These are phyloP conservation scores for Penicillium sp. DNA, from an alignment of 2,329 filamentous ascomycete species.

Conservation along the genomic window DNA sequence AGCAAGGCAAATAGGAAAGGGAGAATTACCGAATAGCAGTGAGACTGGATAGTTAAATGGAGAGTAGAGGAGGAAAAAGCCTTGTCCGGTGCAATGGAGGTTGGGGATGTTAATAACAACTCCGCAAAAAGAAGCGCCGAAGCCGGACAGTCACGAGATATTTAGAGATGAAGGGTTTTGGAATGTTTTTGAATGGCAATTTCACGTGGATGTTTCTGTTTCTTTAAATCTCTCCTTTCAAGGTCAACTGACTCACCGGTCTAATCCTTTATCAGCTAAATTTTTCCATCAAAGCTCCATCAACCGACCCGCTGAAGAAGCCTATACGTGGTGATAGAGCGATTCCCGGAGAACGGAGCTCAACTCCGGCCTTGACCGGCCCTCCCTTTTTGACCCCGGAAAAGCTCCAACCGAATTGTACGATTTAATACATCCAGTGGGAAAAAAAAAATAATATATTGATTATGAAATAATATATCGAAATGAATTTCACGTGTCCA, in stretches of 20 bases:
- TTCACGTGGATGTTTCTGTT: background rate
- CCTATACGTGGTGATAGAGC: conserved; percentile 8
- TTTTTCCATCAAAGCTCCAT: conserved; percentile 8
- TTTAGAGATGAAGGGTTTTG: background rate
- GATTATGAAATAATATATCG: conserved; percentile 1
- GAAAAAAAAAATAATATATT: background rate
- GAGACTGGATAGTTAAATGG: background rate
- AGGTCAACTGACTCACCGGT: conserved; percentile 12
- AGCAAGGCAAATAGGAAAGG: conserved; percentile 10
- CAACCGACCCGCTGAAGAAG: conserved; percentile 17
- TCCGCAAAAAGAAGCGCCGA: conserved; percentile 25
- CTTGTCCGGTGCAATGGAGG: conserved; percentile 21
- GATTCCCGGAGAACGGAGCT: conserved; percentile 24
- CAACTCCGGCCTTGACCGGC: conserved; percentile 23
- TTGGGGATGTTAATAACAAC: conserved; percentile 8
- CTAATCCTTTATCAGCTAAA: conserved; percentile 6
- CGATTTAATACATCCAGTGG: conserved; percentile 4
- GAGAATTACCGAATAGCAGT: conserved; percentile 18
- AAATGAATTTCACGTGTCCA: conserved; percentile 1
- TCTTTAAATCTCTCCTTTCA: conserved; percentile 5
- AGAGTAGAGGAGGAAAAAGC: conserved; percentile 23
- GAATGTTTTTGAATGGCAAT: background rate
- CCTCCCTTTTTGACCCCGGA: conserved; percentile 8
- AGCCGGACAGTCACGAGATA: conserved; percentile 27
- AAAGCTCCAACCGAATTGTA: conserved; percentile 18